These are phyloP conservation scores for Volvox reticuliferus DNA, from an alignment of 139 green algal genomes.

Conservation along the genomic window DNA sequence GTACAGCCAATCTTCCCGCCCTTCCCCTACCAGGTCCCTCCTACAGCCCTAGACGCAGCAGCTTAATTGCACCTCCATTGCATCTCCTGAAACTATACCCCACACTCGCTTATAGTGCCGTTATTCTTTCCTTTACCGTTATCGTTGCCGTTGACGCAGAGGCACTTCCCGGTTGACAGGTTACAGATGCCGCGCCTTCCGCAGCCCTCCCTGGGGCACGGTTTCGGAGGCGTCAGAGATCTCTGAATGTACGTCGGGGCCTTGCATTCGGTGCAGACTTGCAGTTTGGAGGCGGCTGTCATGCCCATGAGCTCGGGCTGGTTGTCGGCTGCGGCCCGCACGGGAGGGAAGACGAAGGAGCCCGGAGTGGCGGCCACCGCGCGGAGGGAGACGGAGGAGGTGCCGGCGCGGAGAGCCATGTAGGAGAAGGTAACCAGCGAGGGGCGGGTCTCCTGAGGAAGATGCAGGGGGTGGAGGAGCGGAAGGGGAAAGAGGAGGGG, in stretches of 20 bases:
- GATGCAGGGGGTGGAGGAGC: slow-evolving; percentile 42
- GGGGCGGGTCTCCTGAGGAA: slow-evolving; percentile 51
- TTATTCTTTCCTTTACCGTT: not conserved
- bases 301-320: slow-evolving; percentile 75
- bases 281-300: slow-evolving; percentile 47
- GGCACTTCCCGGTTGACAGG: slow-evolving; percentile 51
- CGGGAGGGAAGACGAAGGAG: slow-evolving; percentile 68
- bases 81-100: no score
- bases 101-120: not conserved
- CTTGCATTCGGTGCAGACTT: slow-evolving; percentile 27
- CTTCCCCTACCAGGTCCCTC: no score
- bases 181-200: slow-evolving; percentile 61
- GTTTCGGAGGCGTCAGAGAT: slow-evolving; percentile 14
- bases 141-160: slow-evolving; percentile 57
- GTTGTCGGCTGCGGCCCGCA: slow-evolving; percentile 62
- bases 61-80: no score
- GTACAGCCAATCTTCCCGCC: no score
- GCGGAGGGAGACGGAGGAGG: slow-evolving; percentile 59
- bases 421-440: slow-evolving; percentile 62
- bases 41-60: no score
- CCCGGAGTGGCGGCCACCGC: slow-evolving; percentile 72
- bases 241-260: not conserved
- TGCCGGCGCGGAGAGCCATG: slow-evolving; percentile 60
- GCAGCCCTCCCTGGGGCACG: slow-evolving; percentile 55
- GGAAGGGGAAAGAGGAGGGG: slow-evolving; percentile 65